phyloP scores from a whole-genome alignment of 495 filamentous ascomycete species.

The Neurospora sp. region DNA sequence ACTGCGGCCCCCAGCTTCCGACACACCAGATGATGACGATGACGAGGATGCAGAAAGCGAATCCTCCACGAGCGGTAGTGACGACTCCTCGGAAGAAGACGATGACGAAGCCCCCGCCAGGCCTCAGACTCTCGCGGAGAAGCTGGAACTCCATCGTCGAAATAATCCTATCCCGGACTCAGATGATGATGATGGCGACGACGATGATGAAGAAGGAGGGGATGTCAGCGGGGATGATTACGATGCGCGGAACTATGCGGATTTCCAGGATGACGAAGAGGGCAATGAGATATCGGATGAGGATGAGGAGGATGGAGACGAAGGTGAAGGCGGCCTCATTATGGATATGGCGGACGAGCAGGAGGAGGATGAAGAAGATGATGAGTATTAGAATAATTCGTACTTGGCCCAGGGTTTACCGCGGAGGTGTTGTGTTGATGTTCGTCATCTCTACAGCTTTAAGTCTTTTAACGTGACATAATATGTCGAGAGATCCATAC shows the following conservation, averaged over 20 bases:
- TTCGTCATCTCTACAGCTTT: not conserved
- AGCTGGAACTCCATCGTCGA: slow-evolving; percentile 6
- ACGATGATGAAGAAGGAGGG: not conserved
- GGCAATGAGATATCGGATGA: not conserved
- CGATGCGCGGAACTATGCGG: slow-evolving; percentile 8
- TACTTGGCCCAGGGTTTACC: not conserved
- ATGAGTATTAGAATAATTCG: not conserved
- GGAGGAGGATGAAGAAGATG: not conserved
- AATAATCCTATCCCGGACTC: not conserved
- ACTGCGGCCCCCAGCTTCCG: not conserved
- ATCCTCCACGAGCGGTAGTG: not conserved
- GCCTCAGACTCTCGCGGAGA: slow-evolving; percentile 8
- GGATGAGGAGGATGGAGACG: not conserved
- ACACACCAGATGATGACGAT: not conserved
- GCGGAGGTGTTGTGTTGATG: not conserved
- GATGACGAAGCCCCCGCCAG: not conserved
- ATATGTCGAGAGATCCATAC: too few relatives aligned
- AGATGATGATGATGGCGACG: not conserved
- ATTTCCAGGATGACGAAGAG: slow-evolving; percentile 14
- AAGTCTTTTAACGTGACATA: too few relatives aligned
- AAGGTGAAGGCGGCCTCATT: not conserved
- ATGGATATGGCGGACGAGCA: not conserved
- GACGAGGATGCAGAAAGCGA: slow-evolving; percentile 1
- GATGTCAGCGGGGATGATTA: slow-evolving; percentile 7
- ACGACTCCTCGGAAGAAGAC: not conserved